Evolutionary conservation across 2,329 filamentous ascomycete species (phyloP).

Genomic region (Didymella segeticola): DNA sequence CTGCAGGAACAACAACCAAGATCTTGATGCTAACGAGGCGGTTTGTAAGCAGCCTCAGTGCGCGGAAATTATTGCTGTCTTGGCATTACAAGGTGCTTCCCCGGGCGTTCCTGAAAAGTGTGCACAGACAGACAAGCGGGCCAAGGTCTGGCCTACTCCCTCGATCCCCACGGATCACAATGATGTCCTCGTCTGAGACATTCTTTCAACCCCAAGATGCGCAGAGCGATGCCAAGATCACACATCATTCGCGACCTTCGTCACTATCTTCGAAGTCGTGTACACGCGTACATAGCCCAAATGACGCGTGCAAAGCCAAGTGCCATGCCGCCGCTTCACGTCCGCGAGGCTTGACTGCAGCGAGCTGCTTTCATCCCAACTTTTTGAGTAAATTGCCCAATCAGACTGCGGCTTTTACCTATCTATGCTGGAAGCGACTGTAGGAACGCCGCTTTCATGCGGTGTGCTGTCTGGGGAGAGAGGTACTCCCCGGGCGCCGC

Average conservation of each 20-base stretch:
- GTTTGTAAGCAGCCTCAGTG: constrained; percentile 1
- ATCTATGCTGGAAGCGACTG: neutral
- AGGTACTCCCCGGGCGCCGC: neutral
- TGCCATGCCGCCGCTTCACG: constrained; percentile 7
- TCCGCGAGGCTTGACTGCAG: neutral
- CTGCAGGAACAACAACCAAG: neutral
- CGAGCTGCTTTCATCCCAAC: constrained; percentile 2
- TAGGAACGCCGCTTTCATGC: neutral
- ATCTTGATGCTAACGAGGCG: neutral
- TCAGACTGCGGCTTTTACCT: neutral
- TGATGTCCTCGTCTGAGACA: neutral
- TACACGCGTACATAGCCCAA: constrained; percentile 2
- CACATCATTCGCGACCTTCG: neutral
- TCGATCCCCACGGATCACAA: neutral
- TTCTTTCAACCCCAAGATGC: neutral
- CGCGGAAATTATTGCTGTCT: constrained; percentile 1
- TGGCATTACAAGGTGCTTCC: neutral
- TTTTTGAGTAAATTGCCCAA: neutral
- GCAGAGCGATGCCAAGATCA: neutral
- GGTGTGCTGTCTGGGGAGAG: neutral
- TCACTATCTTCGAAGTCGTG: neutral
- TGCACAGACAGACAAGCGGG: neutral
- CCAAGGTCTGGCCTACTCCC: neutral
- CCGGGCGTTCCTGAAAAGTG: constrained; percentile 4
- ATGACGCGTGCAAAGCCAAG: constrained; percentile 8